Evolutionary conservation across 306 rosid species (phyloP).

Genomic region (Trichosanthes cucumerina): DNA sequence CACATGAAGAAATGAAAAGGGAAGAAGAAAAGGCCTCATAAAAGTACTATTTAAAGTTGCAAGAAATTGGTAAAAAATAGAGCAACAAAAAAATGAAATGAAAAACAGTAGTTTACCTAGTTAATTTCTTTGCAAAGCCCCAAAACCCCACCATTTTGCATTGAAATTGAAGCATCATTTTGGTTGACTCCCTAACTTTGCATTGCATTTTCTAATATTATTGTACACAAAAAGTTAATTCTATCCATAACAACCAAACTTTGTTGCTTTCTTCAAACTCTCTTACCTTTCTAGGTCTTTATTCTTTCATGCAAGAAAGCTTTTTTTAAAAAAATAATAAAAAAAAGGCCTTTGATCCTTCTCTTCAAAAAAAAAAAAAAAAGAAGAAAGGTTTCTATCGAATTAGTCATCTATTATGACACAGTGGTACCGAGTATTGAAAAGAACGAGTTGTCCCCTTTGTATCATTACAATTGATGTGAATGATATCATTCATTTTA

Average conservation of each 20-base stretch:
- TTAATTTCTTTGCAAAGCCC: neutral
- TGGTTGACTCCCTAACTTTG: neutral
- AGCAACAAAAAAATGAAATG: neutral
- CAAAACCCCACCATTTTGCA: neutral
- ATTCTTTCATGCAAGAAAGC: neutral
- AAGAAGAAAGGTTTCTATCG: neutral
- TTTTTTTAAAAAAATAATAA: neutral
- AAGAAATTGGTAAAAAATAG: neutral
- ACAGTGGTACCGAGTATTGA: neutral
- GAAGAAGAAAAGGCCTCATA: neutral
- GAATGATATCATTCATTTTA: neutral
- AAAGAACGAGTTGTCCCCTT: neutral
- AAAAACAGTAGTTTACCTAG: neutral
- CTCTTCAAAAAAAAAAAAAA: neutral
- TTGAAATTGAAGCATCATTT: neutral
- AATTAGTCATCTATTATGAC: neutral
- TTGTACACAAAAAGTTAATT: neutral
- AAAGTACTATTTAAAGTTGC: neutral
- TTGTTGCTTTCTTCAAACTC: neutral
- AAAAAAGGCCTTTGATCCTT: neutral
- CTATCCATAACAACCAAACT: neutral
- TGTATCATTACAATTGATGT: neutral
- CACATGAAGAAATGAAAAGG: neutral
- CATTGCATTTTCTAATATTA: neutral
- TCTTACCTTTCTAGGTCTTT: neutral